Base-by-base conservation (phyloP, 1,139 yeast species). In the Suhomyces yuchorum region DNA sequence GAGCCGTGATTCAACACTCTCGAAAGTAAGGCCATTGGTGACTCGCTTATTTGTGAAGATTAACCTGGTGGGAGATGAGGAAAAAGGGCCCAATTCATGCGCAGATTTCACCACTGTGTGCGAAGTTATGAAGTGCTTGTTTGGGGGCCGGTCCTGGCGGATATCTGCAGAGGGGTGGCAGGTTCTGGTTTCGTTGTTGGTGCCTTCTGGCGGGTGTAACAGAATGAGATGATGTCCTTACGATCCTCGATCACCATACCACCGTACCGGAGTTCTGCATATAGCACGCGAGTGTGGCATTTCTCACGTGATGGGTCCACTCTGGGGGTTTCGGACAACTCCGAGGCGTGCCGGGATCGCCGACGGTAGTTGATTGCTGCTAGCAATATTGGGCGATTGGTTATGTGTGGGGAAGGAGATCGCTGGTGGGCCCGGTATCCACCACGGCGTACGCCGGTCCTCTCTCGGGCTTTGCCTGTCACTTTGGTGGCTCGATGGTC, bases 1-100 rank as follows among this genome's bases (percentile, higher is more conserved):
- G 49, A 34, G 37, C 40, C 36, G n/a, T 47, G 49, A 32, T 48
- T 38, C 30, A 53, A 47, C 12, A 54, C 54, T 15, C 54, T 40
- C 11, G 56, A 51, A 33, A 54, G 44, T 33, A 54, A 42, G 3
- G 55, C 53, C 57, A 54, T 54, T 14, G 32, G n/a, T 18, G 8
- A 34, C 15, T 11, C 23, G 23, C 11, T 11, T 18, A 34, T 30
- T 14, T 14, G 32, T 7, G 30, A 30, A 30, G 33, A n/a, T 30
- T 30, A 11, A 24, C 28, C 17, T 30, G 34, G 18, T 14, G 34
- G 18, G 17, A 4, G 34, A 30, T 26, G 30, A 30, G 2, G 18
- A 11, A 14, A 14, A 6, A 18, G 8, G 18, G 17, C 34, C 34
- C 34, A 6, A 30, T 15, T 14, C 34, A 30, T 30, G 14, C 18